Conservation (phyloP, 768 basidiomycete species). For the Cubamyces sp. region DNA sequence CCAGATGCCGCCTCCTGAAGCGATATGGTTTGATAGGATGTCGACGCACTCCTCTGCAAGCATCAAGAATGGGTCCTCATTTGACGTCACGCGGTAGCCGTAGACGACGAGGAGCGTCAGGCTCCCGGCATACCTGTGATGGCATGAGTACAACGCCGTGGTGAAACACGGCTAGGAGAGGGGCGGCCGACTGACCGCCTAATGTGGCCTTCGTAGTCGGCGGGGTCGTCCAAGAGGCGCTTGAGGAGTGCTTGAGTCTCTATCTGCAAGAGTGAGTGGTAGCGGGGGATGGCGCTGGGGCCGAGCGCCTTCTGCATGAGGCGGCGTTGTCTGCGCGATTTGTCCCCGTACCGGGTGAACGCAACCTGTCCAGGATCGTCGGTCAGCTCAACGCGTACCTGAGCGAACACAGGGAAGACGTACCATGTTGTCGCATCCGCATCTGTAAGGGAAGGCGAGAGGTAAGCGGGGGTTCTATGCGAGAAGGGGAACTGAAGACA, state of each 20-base stretch:
- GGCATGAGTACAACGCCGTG: not conserved
- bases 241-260: conserved; percentile 62
- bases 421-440: conserved; percentile 71
- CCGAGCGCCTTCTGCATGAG: conserved; percentile 69
- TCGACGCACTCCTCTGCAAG: conserved; percentile 49
- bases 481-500: conserved; percentile 33
- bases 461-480: not conserved
- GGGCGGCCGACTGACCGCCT: conserved; percentile 33
- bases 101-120: conserved; percentile 64
- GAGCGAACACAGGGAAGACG: conserved; percentile 15
- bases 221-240: conserved; percentile 50
- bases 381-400: not conserved
- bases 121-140: conserved; percentile 52
- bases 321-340: conserved; percentile 63
- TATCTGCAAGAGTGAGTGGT: conserved; percentile 58
- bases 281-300: conserved; percentile 51
- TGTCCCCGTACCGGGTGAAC: conserved; percentile 68
- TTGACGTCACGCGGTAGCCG: conserved; percentile 52
- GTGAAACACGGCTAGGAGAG: not conserved
- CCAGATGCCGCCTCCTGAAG: conserved; percentile 49
- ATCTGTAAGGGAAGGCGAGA: conserved; percentile 28
- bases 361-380: conserved; percentile 46
- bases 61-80: conserved; percentile 45
- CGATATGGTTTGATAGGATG: conserved; percentile 48
- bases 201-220: conserved; percentile 40